A percentile compares a stretch with the other conserved stretches of the same genome.
Conservation (phyloP, 345 rosid species). For the Luvunga scandens region DNA sequence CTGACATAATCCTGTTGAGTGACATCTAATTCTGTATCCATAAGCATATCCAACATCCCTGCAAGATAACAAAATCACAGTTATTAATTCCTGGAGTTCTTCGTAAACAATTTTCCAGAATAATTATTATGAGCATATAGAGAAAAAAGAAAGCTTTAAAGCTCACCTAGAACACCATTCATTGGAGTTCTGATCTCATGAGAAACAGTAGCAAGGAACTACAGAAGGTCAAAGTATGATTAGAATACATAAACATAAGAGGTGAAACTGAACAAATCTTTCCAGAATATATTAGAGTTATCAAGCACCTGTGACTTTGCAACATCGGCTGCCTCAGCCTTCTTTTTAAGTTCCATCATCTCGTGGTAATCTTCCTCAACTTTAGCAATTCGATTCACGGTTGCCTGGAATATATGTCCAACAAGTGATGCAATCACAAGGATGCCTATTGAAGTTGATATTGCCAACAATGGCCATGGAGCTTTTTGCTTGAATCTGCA, state of each 20-base stretch:
- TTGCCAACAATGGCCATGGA: conserved; percentile 75
- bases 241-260: conserved; percentile 8
- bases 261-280: conserved; percentile 5
- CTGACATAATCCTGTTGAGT: conserved; percentile 89
- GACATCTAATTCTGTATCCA: conserved; percentile 85
- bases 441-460: conserved; percentile 57
- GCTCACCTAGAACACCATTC: conserved; percentile 98
- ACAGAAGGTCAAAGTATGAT: conserved; percentile 26
- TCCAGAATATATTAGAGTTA: conserved; percentile 9
- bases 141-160: conserved; percentile 10
- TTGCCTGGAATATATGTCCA: conserved; percentile 75
- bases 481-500: conserved; percentile 81
- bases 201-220: conserved; percentile 99
- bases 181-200: conserved; percentile 99
- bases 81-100: conserved; percentile 4
- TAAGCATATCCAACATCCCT: conserved; percentile 94
- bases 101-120: background rate
- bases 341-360: conserved; percentile 77
- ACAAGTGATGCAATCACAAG: conserved; percentile 80
- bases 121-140: background rate
- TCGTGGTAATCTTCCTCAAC: conserved; percentile 78
- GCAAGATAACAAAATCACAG: conserved; percentile 17
- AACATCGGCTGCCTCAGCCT: conserved; percentile 90
- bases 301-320: conserved; percentile 89
- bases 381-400: conserved; percentile 76